phyloP scores from a whole-genome alignment of 768 basidiomycete species.

The Pholiota microspora region DNA sequence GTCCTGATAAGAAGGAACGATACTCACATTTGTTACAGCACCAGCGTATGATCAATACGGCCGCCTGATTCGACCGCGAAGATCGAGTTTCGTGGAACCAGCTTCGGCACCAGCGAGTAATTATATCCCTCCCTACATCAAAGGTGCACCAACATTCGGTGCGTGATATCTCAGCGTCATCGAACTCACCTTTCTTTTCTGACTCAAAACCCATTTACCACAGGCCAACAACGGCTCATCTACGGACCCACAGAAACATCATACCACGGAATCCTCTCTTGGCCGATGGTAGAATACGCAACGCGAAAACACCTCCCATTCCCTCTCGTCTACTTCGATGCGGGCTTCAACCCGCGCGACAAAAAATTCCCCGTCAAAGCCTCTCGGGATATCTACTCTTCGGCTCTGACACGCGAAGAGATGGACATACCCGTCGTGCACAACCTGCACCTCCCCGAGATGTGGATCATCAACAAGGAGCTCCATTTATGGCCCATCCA shows the following conservation, averaged over 20 bases:
- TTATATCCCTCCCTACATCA: slow-evolving; percentile 29
- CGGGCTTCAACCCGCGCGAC: slow-evolving; percentile 40
- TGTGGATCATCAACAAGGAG: slow-evolving; percentile 44
- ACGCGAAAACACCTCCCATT: slow-evolving; percentile 25
- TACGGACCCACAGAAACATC: not conserved
- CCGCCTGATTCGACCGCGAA: slow-evolving; percentile 1
- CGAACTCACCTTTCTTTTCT: not conserved
- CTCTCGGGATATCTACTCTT: slow-evolving; percentile 19
- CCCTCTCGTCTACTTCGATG: slow-evolving; percentile 47
- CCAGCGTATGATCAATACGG: not conserved
- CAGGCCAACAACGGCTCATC: not conserved
- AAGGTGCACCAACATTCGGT: slow-evolving; percentile 5
- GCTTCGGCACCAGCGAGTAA: not conserved
- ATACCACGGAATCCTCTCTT: slow-evolving; percentile 22
- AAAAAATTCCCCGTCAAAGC: slow-evolving; percentile 20
- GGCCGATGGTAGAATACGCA: slow-evolving; percentile 46
- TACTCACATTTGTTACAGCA: not conserved
- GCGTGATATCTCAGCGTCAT: not conserved
- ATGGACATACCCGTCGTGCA: slow-evolving; percentile 43
- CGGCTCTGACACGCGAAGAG: slow-evolving; percentile 35
- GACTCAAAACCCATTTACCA: slow-evolving; percentile 1
- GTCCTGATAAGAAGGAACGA: not conserved
- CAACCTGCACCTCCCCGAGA: slow-evolving; percentile 36
- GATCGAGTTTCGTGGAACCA: slow-evolving; percentile 1
- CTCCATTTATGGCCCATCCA: slow-evolving; percentile 38